Base-by-base conservation (phyloP, 1,139 yeast species). In the Meyerozyma athensensis region DNA sequence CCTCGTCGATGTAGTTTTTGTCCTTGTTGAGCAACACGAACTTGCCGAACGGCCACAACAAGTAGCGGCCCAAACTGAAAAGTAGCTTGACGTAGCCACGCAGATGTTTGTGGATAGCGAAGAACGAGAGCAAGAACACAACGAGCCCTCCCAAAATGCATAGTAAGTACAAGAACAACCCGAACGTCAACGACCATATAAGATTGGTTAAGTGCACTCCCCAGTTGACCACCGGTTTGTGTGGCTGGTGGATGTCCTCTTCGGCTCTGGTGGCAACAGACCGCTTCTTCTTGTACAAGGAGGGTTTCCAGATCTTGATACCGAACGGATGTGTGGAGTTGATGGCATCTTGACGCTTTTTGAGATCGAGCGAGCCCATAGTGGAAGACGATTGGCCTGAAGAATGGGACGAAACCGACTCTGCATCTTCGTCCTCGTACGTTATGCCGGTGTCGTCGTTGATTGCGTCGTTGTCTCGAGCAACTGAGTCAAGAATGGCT, bases 281-380 rank as follows among this genome's bases (percentile, higher is more conserved):
- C 51, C 99, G 79, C 44, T 77, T 77, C 59, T 92, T 92, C 56
- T 94, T 92, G 61, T 92, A 92, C 42, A 92, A 71, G 2, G 98
- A 96, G 1, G 98, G 98, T 55, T 92, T 92, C 98, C 98, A 92
- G 50, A 92, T 86, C 58, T 96, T 84, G 38, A 92, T 89, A 72
- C 98, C 98, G 56, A 92, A 92, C 0, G 98, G 98, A 64, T 94
- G 98, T 1, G 97, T 89, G 39, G 86, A 81, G 54, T 92, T 92
- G 57, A 92, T 94, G 4, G 98, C 98, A 48, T 86, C 89, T 60
- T 92, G 98, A 47, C 97, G 79, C 49, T 90, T 96, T 43, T 92
- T 72, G 42, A 92, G 70, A n/a, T 96, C 92, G 52, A 86, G 81
- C 1, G 95, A 84, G 54, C 89, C 97, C 19, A 77, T 59, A 0